phyloP scores from a whole-genome alignment of 2,329 filamentous ascomycete genomes.

The Fusarium keratoplasticum region DNA sequence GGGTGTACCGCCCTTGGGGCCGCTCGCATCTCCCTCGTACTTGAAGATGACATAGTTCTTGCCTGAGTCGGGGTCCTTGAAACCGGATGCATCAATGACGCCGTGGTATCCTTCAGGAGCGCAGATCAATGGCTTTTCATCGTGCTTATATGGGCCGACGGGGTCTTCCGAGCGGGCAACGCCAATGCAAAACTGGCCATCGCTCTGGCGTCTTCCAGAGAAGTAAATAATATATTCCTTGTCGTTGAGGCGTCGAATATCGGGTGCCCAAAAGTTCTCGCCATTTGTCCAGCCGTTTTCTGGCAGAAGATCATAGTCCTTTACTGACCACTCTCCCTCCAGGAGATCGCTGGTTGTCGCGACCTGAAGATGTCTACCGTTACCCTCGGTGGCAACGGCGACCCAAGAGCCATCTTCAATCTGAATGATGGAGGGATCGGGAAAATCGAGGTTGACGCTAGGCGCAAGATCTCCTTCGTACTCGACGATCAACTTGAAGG shows the following conservation, averaged over 20 bases:
- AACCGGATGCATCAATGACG: conserved; percentile 15
- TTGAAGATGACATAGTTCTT: conserved; percentile 18
- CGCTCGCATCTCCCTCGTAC: conserved; percentile 10
- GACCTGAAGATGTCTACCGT: conserved; percentile 4
- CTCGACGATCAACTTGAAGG: conserved; percentile 7
- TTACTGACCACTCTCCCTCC: neutral
- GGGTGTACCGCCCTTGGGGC: conserved; percentile 11
- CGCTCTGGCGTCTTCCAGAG: neutral
- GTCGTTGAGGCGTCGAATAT: conserved; percentile 2
- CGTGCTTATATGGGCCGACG: conserved; percentile 2
- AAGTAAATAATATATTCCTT: conserved; percentile 16
- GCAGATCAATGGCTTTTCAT: conserved; percentile 8
- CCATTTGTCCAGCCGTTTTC: conserved; percentile 23
- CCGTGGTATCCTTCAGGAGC: conserved; percentile 4
- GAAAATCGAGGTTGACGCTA: conserved; percentile 13
- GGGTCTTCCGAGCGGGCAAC: conserved; percentile 8
- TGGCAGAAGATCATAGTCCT: conserved; percentile 3
- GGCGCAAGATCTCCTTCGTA: conserved; percentile 1
- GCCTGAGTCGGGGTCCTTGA: conserved; percentile 8
- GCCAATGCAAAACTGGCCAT: conserved; percentile 5
- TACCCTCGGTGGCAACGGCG: conserved; percentile 12
- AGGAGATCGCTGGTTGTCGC: conserved; percentile 5
- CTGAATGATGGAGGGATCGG: conserved; percentile 14
- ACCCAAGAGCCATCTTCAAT: conserved; percentile 19
- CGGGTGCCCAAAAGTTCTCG: conserved; percentile 9